Percentiles rank a stretch among this genome's conserved stretches.
phyloP scores from a whole-genome alignment of 495 filamentous ascomycete species.

The Hypoxylon subgilvum region DNA sequence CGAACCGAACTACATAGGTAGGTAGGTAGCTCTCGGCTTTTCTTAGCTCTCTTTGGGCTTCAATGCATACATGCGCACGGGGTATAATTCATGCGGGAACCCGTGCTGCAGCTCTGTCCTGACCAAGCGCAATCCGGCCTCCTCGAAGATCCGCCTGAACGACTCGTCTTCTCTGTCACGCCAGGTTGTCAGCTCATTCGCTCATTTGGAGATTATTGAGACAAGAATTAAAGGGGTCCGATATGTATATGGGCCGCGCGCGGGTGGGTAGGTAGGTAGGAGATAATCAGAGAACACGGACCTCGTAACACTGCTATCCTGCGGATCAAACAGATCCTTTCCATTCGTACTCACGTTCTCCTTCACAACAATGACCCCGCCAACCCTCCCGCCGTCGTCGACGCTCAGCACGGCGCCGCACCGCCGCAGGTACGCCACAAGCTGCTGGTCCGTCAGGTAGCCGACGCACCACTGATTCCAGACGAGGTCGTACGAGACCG shows the following conservation, averaged over 20 bases:
- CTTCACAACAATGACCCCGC: conserved; percentile 76
- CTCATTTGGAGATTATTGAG: background rate
- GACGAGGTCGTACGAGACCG: conserved; percentile 64
- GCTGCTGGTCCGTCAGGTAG: conserved; percentile 79
- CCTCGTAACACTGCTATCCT: conserved; percentile 81
- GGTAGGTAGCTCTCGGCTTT: background rate
- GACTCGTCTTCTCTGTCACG: conserved; percentile 66
- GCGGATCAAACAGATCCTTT: conserved; percentile 74
- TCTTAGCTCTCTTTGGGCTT: conserved; percentile 37
- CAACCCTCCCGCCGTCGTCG: conserved; percentile 38
- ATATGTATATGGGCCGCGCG: too few relatives aligned
- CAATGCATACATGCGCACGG: conserved; percentile 75
- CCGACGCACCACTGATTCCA: conserved; percentile 94
- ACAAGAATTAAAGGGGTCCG: too few relatives aligned
- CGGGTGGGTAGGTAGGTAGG: too few relatives aligned
- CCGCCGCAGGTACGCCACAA: conserved; percentile 69
- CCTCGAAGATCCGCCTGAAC: conserved; percentile 70
- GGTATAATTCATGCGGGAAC: conserved; percentile 67
- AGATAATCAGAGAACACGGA: conserved; percentile 26
- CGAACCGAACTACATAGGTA: background rate
- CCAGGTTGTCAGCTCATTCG: background rate
- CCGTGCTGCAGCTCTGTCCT: conserved; percentile 78
- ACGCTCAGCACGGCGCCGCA: conserved; percentile 62
- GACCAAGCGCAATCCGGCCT: conserved; percentile 70
- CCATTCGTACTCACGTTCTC: conserved; percentile 77